Evolutionary conservation across 2,329 filamentous ascomycete genomes (phyloP), one percentile per base, ranked within the genome.

Genomic region (Botrytis medusae): DNA sequence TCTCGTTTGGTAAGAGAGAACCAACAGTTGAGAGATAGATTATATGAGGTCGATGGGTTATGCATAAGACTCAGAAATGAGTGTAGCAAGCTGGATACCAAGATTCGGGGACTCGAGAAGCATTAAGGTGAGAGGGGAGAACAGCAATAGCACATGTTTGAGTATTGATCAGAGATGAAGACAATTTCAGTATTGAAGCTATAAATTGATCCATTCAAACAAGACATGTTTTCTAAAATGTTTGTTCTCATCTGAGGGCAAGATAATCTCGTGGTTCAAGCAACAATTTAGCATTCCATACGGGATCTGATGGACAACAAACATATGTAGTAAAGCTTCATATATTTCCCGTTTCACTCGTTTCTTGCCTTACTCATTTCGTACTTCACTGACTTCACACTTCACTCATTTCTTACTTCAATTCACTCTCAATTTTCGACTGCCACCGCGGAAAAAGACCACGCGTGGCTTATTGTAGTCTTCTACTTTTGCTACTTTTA

Each of bases 41-140:
- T 68, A 42, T 20, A 68, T 54, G 34, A 54, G 25, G 34, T 68
- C 10, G 64, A 68, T 42, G 64, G 64, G 16, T 57, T 68, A 32
- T 68, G 64, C 34, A 57, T 57, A 8, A 68, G 64, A 29, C 64
- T 68, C 34, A 42, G 48, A 25, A 68, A 37, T 16, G 34, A 54
- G 48, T 68, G 64, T 32, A n/a, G 46, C 32, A 54, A 68, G 32
- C 4, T 68, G 32, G 64, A 68, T 18, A 68, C 12, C 40, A 42
- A 57, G 14, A 57, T 42, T 6, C 40, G 16, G 9, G 34, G 34
- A 34, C 46, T 68, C 9, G 34, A 68, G 37, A 29, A 10, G 14
- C 14, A 42, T 29, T 12, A 10, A n/a, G 9, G 22, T 42, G 18
- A 14, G 25, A 29, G 16, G 6, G 14, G 10, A 42, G 25, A 18